Conservation (phyloP, 306 rosid species). For the Quercus gilva region DNA sequence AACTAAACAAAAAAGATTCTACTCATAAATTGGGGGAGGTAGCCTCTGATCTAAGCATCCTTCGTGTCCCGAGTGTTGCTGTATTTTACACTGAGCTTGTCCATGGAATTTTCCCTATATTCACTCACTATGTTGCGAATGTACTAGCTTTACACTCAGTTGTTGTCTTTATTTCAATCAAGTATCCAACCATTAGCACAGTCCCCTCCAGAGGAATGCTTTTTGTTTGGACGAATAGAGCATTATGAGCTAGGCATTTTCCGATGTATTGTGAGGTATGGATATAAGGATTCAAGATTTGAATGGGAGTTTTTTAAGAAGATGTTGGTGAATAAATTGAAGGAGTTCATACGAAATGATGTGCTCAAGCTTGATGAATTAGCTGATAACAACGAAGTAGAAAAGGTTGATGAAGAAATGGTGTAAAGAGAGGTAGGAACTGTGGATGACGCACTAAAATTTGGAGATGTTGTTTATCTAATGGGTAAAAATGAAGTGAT, state of each 20-base stretch:
- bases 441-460: slow-evolving; percentile 38
- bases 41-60: background rate
- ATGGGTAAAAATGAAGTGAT: slow-evolving; percentile 61
- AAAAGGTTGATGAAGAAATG: background rate
- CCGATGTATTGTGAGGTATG: slow-evolving; percentile 58
- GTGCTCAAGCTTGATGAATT: background rate
- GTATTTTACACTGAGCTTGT: slow-evolving; percentile 77
- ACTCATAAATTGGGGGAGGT: slow-evolving; percentile 38
- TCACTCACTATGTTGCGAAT: slow-evolving; percentile 58
- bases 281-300: slow-evolving; percentile 51
- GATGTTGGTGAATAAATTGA: slow-evolving; percentile 42
- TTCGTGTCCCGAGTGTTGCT: slow-evolving; percentile 53
- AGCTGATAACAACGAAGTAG: background rate
- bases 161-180: slow-evolving; percentile 56
- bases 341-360: slow-evolving; percentile 33
- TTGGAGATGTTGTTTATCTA: slow-evolving; percentile 59
- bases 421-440: slow-evolving; percentile 28
- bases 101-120: slow-evolving; percentile 78
- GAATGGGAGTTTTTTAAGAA: slow-evolving; percentile 58
- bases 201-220: slow-evolving; percentile 49
- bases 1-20: slow-evolving; percentile 51
- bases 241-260: slow-evolving; percentile 49
- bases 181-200: slow-evolving; percentile 62
- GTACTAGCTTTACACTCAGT: slow-evolving; percentile 64
- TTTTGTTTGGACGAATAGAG: slow-evolving; percentile 49